These are phyloP conservation scores for Tuber calosporum DNA, from an alignment of 495 filamentous ascomycete species.

Conservation along the genomic window DNA sequence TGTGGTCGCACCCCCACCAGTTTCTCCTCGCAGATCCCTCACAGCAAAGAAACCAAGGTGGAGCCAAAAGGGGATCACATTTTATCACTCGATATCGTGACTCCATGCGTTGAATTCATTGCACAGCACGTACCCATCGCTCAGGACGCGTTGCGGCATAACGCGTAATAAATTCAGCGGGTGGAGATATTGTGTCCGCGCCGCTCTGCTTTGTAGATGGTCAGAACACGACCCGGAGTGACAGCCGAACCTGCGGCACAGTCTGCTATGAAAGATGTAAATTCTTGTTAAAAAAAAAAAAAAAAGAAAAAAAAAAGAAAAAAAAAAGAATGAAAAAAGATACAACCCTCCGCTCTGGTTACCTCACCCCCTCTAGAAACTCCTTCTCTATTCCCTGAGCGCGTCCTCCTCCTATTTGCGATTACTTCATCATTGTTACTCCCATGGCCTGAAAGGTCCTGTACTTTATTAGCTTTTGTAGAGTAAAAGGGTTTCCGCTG, in stretches of 20 bases:
- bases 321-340: background rate
- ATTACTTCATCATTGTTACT: background rate
- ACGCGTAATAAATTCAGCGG: background rate
- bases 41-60: background rate
- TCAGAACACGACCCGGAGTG: background rate
- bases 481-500: background rate
- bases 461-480: background rate
- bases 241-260: background rate
- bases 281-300: background rate
- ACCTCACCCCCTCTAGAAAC: background rate
- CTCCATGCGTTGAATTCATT: background rate
- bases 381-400: background rate
- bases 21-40: background rate
- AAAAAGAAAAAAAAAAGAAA: background rate
- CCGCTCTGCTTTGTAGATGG: background rate
- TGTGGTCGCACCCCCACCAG: background rate
- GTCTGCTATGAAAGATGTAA: background rate
- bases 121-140: background rate
- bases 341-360: background rate
- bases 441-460: conserved; percentile 3
- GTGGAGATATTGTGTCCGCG: background rate
- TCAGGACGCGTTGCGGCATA: background rate
- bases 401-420: background rate
- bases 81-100: conserved; percentile 2
- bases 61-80: background rate